Evolutionary conservation across 331 rosid species (phyloP).

Genomic region (Spiraea crenata): DNA sequence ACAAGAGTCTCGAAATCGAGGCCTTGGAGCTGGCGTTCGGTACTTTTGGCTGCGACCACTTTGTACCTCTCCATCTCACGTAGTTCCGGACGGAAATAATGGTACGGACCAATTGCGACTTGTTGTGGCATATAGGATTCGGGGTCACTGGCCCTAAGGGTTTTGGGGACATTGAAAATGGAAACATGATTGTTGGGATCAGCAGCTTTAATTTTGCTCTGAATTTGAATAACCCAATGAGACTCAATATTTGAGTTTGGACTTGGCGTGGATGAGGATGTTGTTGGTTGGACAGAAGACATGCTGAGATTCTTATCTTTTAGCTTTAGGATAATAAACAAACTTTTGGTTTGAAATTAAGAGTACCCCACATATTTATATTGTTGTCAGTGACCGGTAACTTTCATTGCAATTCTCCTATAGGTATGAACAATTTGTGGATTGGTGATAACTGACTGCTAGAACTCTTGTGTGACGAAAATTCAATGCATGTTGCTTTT

Average conservation of each 20-base stretch:
- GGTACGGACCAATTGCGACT: constrained; percentile 78
- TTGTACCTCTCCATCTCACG: constrained; percentile 73
- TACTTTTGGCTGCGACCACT: constrained; percentile 54
- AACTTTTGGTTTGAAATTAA: neutral
- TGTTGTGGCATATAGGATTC: constrained; percentile 69
- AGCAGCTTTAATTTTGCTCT: constrained; percentile 50
- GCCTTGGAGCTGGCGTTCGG: constrained; percentile 39
- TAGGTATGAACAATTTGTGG: no score
- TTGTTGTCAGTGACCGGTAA: constrained; percentile 16
- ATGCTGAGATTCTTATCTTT: neutral
- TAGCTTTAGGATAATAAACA: neutral
- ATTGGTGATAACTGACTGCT: no score
- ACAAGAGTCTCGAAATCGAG: constrained; percentile 42
- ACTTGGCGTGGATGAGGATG: constrained; percentile 29
- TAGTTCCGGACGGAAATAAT: constrained; percentile 64
- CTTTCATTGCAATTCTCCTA: no score
- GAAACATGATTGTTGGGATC: constrained; percentile 42
- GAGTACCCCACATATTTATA: neutral
- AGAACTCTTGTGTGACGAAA: no score
- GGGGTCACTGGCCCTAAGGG: constrained; percentile 65
- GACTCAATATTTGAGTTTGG: constrained; percentile 46
- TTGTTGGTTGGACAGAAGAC: constrained; percentile 37
- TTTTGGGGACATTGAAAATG: constrained; percentile 69
- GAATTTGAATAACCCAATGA: constrained; percentile 59
- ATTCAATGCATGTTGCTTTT: no score